Evolutionary conservation across 2,329 filamentous ascomycete species (phyloP), one percentile per base, ranked within the genome.

Genomic region (Calonectria fujianensis): DNA sequence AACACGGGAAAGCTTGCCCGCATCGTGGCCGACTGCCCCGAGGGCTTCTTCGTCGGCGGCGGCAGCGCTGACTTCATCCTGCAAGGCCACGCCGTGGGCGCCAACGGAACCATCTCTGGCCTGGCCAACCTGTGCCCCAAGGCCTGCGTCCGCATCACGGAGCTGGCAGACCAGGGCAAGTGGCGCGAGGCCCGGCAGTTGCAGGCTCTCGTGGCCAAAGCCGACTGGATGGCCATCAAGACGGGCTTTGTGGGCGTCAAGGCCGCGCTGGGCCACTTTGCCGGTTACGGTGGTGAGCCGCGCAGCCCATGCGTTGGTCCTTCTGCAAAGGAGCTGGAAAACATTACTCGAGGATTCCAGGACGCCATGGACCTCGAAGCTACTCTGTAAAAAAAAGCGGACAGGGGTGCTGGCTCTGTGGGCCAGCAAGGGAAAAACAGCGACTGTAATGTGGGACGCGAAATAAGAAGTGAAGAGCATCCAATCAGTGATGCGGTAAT

Each of bases 1-100:
- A 93, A 93, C 83, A 93, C 91, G 52, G 91, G 91, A 51, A 93
- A 93, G 82, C 86, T 93, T 52, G 86, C 86, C 29, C 83, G 84
- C 82, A 87, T 88, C 79, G 90, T 82, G 74, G 83, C 90, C 71
- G 89, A 84, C 37, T 82, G 80, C 57, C 82, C 81, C 1, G 77
- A 78, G 39, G 79, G 80, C 14, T 81, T 81, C 70, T 86, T 86
- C 61, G 82, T 85, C 1, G 81, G 81, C 50, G 85, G 83, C 27
- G 85, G 85, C 67, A 86, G 85, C 73, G 84, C 85, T 7, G 86
- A 87, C 77, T 86, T 87, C 66, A 85, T 87, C 72, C 81, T 87
- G 20, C 86, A 84, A 65, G 84, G 83, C 24, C 83, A 86, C 29
- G 82, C 85, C 0, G 85, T 81, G 2, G 85, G 86, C 48, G 85